Conservation (phyloP, 495 filamentous ascomycete species). For the Apodospora peruviana region DNA sequence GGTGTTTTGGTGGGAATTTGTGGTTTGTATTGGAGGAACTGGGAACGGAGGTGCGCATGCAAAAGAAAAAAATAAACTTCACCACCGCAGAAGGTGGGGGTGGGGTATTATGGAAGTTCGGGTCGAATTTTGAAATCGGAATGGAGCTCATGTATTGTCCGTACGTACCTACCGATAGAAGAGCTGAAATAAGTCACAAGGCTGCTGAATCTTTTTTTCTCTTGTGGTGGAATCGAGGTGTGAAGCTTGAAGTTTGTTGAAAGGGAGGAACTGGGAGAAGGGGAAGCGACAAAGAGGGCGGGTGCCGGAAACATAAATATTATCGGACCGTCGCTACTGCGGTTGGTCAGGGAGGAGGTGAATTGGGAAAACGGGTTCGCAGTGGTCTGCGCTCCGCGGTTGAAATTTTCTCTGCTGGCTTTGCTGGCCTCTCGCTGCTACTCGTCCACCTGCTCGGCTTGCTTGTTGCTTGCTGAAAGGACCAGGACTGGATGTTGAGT, state of each 20-base stretch:
- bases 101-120: slow-evolving; percentile 7
- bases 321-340: slow-evolving; percentile 1
- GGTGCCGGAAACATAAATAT: slow-evolving; percentile 20
- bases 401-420: slow-evolving; percentile 26
- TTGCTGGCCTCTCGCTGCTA: background rate
- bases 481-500: slow-evolving; percentile 14
- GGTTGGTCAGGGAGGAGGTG: slow-evolving; percentile 5
- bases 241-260: background rate
- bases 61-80: background rate
- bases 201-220: background rate
- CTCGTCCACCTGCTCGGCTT: no score
- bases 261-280: slow-evolving; percentile 3
- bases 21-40: slow-evolving; percentile 19
- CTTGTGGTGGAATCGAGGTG: no score
- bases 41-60: slow-evolving; percentile 11
- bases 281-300: slow-evolving; percentile 9
- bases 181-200: background rate
- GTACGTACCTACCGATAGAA: slow-evolving; percentile 2
- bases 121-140: slow-evolving; percentile 3
- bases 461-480: background rate
- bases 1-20: slow-evolving; percentile 7
- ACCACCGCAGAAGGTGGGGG: slow-evolving; percentile 18
- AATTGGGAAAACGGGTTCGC: slow-evolving; percentile 16
- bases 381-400: slow-evolving; percentile 9
- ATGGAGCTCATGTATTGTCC: background rate